Base-by-base conservation (phyloP, 75 land plant species). In the Gnetum montanum region DNA sequence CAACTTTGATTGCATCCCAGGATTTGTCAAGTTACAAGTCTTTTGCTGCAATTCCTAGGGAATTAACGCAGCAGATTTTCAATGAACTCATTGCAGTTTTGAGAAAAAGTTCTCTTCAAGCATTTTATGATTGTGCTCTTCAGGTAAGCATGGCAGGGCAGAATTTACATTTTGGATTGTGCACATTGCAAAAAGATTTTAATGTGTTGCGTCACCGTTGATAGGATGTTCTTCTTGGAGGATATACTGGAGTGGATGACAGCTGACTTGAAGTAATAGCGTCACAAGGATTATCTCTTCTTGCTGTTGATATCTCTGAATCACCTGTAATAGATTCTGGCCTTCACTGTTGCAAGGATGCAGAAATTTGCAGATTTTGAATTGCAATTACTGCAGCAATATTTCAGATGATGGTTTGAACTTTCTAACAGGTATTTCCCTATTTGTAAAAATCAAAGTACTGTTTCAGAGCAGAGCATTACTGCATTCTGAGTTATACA, bases 211-310 rank as follows among this genome's bases (percentile, higher is more conserved):
- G n/a, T n/a, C n/a, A n/a, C n/a, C n/a, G n/a, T 35, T 51, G 36
- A 26, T 81, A 95, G 99, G 99, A 95, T 61, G 64, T 90, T 28
- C 54, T 73, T 65, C 51, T 95, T 45, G 97, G 88, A 51, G 82
- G 81, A 16, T 90, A 86, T 49, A 80, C 79, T 25, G 91, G 71
- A 6, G 85, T 95, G 37, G 67, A 79, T 33, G 97, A 95, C 60
- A 61, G 62, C 49, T 95, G 99, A 96, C 64, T 95, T 85, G 81
- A 74, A 71, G 76, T 81, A 22, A 73, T 95, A 36, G 80, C 88
- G 19, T 71, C 91, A 0, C 99, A 95, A 60, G 87, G 90, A 28
- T 44, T 55, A 43, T 95, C 92, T 26, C 61, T 95, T 43, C 68
- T 95, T 34, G 85, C 88, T 11, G 69, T 85, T 38, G 86, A 95